Evolutionary conservation across 352 stramenopile species (phyloP), one percentile per base, ranked within the genome.

Genomic region (Halophytophthora polymorphica): DNA sequence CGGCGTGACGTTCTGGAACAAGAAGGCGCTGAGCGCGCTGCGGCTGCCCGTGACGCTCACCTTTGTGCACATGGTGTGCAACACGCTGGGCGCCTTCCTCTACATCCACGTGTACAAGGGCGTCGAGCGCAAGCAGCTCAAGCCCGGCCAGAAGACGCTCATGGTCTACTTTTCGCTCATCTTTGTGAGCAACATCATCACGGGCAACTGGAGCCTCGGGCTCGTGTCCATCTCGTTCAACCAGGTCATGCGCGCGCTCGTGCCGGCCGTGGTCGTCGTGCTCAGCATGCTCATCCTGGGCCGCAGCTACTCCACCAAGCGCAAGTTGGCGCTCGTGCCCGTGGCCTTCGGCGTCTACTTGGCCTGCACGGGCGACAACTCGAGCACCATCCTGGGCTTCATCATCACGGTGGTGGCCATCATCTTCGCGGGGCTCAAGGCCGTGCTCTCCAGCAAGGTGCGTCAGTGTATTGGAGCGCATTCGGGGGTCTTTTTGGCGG

Each of bases 211-310:
- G 61, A 97, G 87, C 44, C 59, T 97, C 5, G 71, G 80, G 2
- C 75, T 96, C 55, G 91, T 98, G 7, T 97, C 90, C 15, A 96
- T 98, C 53, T 97, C 92, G 39, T 98, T 98, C 55, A 98, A 98
- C 65, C 93, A 98, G 74, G 85, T 97, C 39, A 96, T 97, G 85
- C 75, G 82, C 25, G 79, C 85, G 39, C 69, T 95, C 21, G 86
- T 96, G 22, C 86, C 86, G 2, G 74, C 74, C 19, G 73, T 95
- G 34, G 82, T 92, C 11, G 69, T 95, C 34, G 66, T 77, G 31
- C 74, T 95, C 22, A 93, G 81, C 35, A 92, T 89, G 58, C 51
- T 93, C 29, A 85, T 93, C 34, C 66, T 90, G 6, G 66, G 74
- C 48, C 95, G 92, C 41, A 65, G 61, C 33, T 95, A 88, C 69